Percentiles rank a stretch among this genome's conserved stretches.
Conservation (phyloP, 352 stramenopile species). For the Phytophthora megakarya region DNA sequence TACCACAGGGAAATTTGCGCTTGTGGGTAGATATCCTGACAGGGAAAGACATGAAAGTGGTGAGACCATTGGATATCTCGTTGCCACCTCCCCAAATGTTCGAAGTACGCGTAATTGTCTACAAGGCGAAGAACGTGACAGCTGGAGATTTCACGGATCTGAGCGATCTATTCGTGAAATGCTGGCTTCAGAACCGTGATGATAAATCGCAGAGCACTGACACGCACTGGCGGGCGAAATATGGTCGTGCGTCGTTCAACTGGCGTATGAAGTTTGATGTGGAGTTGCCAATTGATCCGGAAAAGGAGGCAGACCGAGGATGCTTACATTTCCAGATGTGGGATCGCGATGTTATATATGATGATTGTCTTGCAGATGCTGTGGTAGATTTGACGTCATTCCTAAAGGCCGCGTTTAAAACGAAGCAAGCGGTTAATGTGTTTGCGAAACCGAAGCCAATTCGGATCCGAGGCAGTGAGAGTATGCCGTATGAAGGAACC, state of each 20-base stretch:
- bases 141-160: slow-evolving; percentile 84
- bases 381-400: slow-evolving; percentile 69
- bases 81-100: slow-evolving; percentile 76
- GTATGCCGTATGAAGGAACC: slow-evolving; percentile 35
- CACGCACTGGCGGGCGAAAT: slow-evolving; percentile 90
- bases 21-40: slow-evolving; percentile 93
- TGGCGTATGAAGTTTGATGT: slow-evolving; percentile 93
- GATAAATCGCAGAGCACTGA: slow-evolving; percentile 83
- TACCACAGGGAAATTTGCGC: slow-evolving; percentile 71
- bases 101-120: slow-evolving; percentile 93
- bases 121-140: slow-evolving; percentile 90
- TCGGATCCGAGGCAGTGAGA: slow-evolving; percentile 45
- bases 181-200: slow-evolving; percentile 85
- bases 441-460: slow-evolving; percentile 75
- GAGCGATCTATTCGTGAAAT: slow-evolving; percentile 91
- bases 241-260: slow-evolving; percentile 90
- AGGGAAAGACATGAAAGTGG: slow-evolving; percentile 63
- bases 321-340: slow-evolving; percentile 80
- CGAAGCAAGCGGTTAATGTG: slow-evolving; percentile 69
- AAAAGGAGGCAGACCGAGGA: slow-evolving; percentile 71
- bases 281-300: slow-evolving; percentile 71
- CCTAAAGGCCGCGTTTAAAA: slow-evolving; percentile 74
- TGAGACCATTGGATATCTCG: slow-evolving; percentile 80
- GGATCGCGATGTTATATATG: slow-evolving; percentile 79
- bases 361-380: slow-evolving; percentile 79